phyloP scores from a whole-genome alignment of 129 eudicot genomes.

The Daucus carota region DNA sequence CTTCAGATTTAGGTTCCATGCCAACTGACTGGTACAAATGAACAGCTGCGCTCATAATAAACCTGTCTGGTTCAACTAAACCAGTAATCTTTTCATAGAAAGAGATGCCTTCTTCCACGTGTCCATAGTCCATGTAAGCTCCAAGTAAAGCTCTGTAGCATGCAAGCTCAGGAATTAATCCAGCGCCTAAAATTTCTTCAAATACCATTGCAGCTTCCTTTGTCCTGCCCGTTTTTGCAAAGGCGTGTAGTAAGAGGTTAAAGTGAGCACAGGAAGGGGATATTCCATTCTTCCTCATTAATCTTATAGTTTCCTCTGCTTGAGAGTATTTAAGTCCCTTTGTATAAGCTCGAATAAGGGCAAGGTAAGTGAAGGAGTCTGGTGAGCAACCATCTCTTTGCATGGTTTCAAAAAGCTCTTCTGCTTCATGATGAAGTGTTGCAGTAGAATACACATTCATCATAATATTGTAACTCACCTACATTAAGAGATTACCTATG shows the following conservation, averaged over 20 bases:
- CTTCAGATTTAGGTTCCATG: slow-evolving; percentile 34
- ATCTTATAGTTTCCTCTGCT: slow-evolving; percentile 50
- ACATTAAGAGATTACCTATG: slow-evolving; percentile 13
- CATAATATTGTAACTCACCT: slow-evolving; percentile 87
- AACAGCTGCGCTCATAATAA: slow-evolving; percentile 69
- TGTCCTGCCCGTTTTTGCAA: slow-evolving; percentile 42
- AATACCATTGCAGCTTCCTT: slow-evolving; percentile 62
- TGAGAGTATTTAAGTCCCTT: slow-evolving; percentile 32
- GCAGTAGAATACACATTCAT: slow-evolving; percentile 47
- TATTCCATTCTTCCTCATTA: slow-evolving; percentile 57
- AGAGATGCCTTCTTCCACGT: slow-evolving; percentile 54
- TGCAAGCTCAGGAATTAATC: slow-evolving; percentile 48
- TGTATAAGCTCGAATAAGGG: slow-evolving; percentile 60
- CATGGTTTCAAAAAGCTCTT: slow-evolving; percentile 47
- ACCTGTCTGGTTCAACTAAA: slow-evolving; percentile 44
- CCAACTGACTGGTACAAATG: slow-evolving; percentile 60
- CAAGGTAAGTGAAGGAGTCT: slow-evolving; percentile 64
- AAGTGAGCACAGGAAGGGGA: slow-evolving; percentile 61
- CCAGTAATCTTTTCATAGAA: slow-evolving; percentile 41
- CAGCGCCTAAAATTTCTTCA: slow-evolving; percentile 20
- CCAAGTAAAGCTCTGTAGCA: slow-evolving; percentile 54
- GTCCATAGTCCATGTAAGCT: slow-evolving; percentile 62
- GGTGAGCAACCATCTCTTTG: slow-evolving; percentile 39
- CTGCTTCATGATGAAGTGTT: slow-evolving; percentile 61
- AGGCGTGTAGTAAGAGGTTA: slow-evolving; percentile 40